A percentile compares a stretch with the other conserved stretches of the same genome.
phyloP scores from a whole-genome alignment of 495 filamentous ascomycete genomes.

The Penicillium pulvis region DNA sequence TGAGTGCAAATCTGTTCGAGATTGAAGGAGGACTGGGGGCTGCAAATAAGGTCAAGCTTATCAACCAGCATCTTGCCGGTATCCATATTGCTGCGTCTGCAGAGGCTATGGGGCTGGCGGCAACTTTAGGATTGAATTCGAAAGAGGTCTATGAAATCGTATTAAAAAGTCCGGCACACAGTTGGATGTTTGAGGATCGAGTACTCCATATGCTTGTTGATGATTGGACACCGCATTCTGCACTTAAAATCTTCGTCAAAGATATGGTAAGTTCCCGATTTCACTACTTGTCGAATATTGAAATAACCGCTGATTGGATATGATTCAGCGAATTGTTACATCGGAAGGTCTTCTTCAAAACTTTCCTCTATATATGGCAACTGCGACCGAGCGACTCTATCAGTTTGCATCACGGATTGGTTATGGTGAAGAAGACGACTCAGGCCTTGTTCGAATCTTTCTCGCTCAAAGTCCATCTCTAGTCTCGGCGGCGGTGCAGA shows the following conservation, averaged over 20 bases:
- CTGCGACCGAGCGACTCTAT: conserved; percentile 15
- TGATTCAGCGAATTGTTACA: conserved; percentile 12
- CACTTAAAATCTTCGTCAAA: conserved; percentile 15
- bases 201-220: conserved; percentile 15
- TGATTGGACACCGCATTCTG: conserved; percentile 17
- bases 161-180: conserved; percentile 11
- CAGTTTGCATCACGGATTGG: conserved; percentile 11
- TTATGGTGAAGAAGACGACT: conserved; percentile 14
- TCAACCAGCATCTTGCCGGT: conserved; percentile 18
- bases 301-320: neutral
- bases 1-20: conserved; percentile 11
- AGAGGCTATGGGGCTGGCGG: conserved; percentile 15
- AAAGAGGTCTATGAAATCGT: conserved; percentile 11
- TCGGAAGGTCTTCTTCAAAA: conserved; percentile 14
- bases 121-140: conserved; percentile 15
- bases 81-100: conserved; percentile 14
- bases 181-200: conserved; percentile 20
- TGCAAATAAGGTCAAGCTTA: conserved; percentile 16
- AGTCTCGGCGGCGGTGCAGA: conserved; percentile 8
- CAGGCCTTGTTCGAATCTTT: conserved; percentile 14
- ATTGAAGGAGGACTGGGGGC: conserved; percentile 12
- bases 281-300: neutral
- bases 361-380: conserved; percentile 15
- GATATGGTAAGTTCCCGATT: conserved; percentile 10
- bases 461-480: conserved; percentile 7